Percentiles rank a stretch among this genome's conserved stretches.
Conservation (phyloP, 1,139 yeast species). For the Candida albicans region DNA sequence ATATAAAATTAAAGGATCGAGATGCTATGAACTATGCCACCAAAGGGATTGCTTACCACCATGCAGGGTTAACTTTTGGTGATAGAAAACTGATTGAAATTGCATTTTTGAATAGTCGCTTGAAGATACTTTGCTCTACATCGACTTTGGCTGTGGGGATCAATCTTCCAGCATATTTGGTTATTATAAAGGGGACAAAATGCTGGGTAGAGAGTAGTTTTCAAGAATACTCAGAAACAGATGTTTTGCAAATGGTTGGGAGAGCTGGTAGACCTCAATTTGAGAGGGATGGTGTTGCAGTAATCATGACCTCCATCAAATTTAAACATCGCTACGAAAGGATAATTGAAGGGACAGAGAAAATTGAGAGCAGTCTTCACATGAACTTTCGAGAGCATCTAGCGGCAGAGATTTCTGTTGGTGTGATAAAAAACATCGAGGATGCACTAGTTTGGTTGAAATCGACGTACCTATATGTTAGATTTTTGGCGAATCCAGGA, state of each 20-base stretch:
- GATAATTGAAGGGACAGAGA: constrained; percentile 43
- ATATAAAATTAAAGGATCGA: constrained; percentile 21
- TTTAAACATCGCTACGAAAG: constrained; percentile 38
- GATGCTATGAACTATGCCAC: constrained; percentile 25
- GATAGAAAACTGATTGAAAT: constrained; percentile 49
- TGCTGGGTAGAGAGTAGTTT: constrained; percentile 47
- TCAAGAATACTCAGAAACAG: constrained; percentile 56
- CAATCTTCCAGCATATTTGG: constrained; percentile 62
- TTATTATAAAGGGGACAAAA: constrained; percentile 58
- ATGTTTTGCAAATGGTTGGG: constrained; percentile 61
- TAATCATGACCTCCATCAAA: constrained; percentile 48
- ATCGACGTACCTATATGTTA: constrained; percentile 51
- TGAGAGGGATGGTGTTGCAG: constrained; percentile 51
- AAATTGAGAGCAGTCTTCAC: constrained; percentile 52
- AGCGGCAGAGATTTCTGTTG: constrained; percentile 50
- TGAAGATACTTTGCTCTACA: constrained; percentile 52
- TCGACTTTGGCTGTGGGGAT: constrained; percentile 64
- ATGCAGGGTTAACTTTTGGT: constrained; percentile 51
- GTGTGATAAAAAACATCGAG: constrained; percentile 35
- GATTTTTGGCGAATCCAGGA: constrained; percentile 39
- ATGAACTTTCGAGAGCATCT: constrained; percentile 44
- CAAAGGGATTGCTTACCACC: constrained; percentile 53
- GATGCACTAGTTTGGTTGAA: constrained; percentile 51
- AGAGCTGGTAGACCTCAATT: constrained; percentile 60
- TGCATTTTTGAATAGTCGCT: constrained; percentile 40